Evolutionary conservation across 257 asterid species (phyloP).

Genomic region (Leptodermis oblonga): DNA sequence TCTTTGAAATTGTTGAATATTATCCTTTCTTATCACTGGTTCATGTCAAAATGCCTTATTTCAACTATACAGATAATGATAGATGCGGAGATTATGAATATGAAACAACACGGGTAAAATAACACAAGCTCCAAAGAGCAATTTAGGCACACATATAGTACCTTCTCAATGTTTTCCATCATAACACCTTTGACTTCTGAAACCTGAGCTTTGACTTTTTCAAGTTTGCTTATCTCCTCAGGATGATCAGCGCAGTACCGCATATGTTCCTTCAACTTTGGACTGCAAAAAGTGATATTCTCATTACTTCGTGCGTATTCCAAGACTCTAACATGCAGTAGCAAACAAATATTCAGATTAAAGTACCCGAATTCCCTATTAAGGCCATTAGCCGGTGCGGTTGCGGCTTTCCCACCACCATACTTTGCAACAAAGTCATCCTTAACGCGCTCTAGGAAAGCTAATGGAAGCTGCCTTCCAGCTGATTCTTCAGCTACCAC

Average conservation of each 20-base stretch:
- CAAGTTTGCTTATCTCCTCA: slow-evolving; percentile 73
- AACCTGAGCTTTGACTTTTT: slow-evolving; percentile 82
- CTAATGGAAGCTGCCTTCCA: slow-evolving; percentile 79
- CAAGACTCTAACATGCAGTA: background rate
- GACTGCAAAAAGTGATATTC: slow-evolving; percentile 30
- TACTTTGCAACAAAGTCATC: slow-evolving; percentile 69
- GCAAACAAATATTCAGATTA: background rate
- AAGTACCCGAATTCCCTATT: slow-evolving; percentile 69
- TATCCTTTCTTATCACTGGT: background rate
- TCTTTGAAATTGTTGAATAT: too few species aligned
- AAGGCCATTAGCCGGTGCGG: slow-evolving; percentile 67
- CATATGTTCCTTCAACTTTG: slow-evolving; percentile 76
- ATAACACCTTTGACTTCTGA: slow-evolving; percentile 86
- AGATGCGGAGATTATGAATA: background rate
- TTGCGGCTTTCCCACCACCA: slow-evolving; percentile 73
- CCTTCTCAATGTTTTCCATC: slow-evolving; percentile 93
- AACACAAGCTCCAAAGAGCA: background rate
- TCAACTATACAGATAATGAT: background rate
- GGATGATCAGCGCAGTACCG: slow-evolving; percentile 66
- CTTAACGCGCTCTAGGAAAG: slow-evolving; percentile 72
- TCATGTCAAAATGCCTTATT: background rate
- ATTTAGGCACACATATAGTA: slow-evolving; percentile 9
- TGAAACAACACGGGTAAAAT: background rate
- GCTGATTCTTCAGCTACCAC: slow-evolving; percentile 90
- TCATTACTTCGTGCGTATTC: slow-evolving; percentile 3